Conservation (phyloP, 371 early-diverging fungal genomes). For the Chytridium lagenaria region DNA sequence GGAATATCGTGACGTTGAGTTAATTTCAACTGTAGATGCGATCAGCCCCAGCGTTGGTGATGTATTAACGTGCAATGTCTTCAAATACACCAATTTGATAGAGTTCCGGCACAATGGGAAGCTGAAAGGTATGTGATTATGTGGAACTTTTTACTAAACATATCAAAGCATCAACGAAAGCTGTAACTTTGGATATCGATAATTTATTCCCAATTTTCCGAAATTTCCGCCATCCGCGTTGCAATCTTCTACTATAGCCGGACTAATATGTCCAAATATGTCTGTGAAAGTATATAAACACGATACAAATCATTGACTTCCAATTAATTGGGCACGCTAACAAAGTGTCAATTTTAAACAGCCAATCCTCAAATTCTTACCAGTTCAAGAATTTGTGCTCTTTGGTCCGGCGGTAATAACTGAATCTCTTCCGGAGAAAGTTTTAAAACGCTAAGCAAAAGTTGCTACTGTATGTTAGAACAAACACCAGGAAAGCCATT, state of each 20-base stretch:
- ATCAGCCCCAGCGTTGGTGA: no score
- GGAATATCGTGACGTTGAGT: no score
- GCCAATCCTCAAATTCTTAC: slow-evolving; percentile 20
- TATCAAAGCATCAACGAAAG: no score
- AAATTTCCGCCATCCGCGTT: neutral
- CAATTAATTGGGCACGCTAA: neutral
- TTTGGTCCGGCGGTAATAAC: slow-evolving; percentile 63
- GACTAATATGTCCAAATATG: neutral
- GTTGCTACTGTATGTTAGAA: slow-evolving; percentile 34
- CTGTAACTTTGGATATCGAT: slow-evolving; percentile 12
- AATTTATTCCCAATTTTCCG: neutral
- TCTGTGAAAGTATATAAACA: neutral
- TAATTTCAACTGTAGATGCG: no score
- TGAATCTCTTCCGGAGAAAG: slow-evolving; percentile 67
- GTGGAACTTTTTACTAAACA: no score
- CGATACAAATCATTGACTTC: slow-evolving; percentile 5
- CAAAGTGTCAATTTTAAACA: neutral
- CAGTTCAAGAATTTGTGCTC: slow-evolving; percentile 58
- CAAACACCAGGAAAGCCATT: neutral
- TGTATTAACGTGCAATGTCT: no score
- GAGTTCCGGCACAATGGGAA: no score
- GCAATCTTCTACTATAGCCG: neutral
- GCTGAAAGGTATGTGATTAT: no score
- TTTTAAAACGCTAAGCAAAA: slow-evolving; percentile 63
- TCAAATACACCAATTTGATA: no score